Evolutionary conservation across 495 filamentous ascomycete species (phyloP).

Genomic region (Neurospora hispaniola): DNA sequence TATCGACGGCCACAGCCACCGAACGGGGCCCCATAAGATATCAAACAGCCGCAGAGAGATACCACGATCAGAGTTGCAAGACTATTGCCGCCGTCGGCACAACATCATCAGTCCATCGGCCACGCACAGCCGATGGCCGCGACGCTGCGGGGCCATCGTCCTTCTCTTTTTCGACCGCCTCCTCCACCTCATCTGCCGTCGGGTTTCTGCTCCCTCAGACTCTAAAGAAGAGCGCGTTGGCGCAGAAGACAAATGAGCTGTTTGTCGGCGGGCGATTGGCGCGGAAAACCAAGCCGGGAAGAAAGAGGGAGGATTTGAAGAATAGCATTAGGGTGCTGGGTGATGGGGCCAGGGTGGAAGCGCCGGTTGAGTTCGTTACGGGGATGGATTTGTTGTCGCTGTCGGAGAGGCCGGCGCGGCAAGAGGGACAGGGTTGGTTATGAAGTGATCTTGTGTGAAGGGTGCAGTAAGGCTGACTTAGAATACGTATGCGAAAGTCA

Average conservation of each 20-base stretch:
- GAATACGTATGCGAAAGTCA: no score
- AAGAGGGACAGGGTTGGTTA: neutral
- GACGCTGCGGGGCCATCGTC: neutral
- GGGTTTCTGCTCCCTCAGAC: neutral
- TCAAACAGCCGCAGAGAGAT: neutral
- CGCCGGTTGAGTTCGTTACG: neutral
- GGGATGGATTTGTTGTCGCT: neutral
- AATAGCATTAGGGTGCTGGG: constrained; percentile 5
- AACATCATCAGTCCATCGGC: neutral
- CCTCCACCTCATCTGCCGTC: neutral
- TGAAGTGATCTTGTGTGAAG: neutral
- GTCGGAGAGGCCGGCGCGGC: neutral
- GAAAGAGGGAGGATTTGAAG: constrained; percentile 12
- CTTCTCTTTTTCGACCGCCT: neutral
- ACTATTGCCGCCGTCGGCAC: neutral
- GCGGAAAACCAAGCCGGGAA: constrained; percentile 1
- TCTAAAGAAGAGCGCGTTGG: neutral
- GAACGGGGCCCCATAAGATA: neutral
- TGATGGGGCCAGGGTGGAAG: neutral
- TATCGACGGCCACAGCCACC: neutral
- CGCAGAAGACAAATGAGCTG: neutral
- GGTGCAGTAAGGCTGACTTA: no score
- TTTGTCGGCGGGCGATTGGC: neutral
- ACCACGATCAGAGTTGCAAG: neutral
- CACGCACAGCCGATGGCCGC: neutral